Conservation (phyloP, 768 basidiomycete species). For the Boletus edulis region DNA sequence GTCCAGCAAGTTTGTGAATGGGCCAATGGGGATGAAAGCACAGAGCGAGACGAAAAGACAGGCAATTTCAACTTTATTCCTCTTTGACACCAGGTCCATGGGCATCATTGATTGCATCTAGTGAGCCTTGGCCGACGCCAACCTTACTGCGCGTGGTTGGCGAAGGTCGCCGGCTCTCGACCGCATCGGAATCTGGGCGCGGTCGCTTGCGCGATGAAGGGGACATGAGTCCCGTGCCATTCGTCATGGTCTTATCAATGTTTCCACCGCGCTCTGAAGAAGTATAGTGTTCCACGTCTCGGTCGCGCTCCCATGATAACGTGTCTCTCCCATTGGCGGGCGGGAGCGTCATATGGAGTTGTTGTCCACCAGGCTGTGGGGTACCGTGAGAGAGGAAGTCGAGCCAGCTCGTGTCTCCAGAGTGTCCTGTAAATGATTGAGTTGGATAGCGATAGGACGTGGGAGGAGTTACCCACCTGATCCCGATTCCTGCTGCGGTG, state of each 20-base stretch:
- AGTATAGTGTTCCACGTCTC: conserved; percentile 27
- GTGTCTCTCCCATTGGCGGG: conserved; percentile 23
- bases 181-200: conserved; percentile 19
- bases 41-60: neutral
- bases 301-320: conserved; percentile 33
- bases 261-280: conserved; percentile 27
- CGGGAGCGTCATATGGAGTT: conserved; percentile 30
- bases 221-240: conserved; percentile 19
- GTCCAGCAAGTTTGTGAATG: neutral
- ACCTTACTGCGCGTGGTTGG: conserved; percentile 15
- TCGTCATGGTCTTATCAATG: conserved; percentile 18
- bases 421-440: conserved; percentile 16
- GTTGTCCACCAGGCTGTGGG: conserved; percentile 25
- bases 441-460: neutral
- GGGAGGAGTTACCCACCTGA: conserved; percentile 13
- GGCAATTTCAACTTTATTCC: conserved; percentile 13
- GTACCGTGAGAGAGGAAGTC: conserved; percentile 31
- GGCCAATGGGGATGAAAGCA: neutral
- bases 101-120: conserved; percentile 14
- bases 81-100: conserved; percentile 27
- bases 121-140: conserved; percentile 14
- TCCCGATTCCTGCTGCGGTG: conserved; percentile 22
- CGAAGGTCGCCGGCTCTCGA: conserved; percentile 21
- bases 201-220: conserved; percentile 30
- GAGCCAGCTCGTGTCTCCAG: conserved; percentile 33